These are phyloP conservation scores for Colletotrichum caudatum DNA, from an alignment of 2,329 filamentous ascomycete genomes.

Conservation along the genomic window DNA sequence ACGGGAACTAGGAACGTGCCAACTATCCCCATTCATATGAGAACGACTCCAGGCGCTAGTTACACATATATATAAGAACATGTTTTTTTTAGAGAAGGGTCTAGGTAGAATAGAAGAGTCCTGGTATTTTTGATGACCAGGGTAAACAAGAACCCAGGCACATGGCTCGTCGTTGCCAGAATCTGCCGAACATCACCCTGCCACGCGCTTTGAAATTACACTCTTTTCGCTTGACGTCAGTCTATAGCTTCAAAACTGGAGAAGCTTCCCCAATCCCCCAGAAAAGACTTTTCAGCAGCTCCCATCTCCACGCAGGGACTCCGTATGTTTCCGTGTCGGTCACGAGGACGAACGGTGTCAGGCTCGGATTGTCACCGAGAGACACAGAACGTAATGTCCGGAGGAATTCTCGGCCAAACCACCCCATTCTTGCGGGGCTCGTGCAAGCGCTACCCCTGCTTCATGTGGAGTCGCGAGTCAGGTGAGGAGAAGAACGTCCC, in stretches of 20 bases:
- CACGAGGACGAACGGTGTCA: constrained; percentile 4
- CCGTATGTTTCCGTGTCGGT: constrained; percentile 9
- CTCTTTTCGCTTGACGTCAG: constrained; percentile 7
- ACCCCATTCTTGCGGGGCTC: constrained; percentile 8
- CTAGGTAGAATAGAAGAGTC: not conserved
- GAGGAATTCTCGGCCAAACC: constrained; percentile 21
- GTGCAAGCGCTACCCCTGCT: constrained; percentile 11
- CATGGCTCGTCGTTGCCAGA: not conserved
- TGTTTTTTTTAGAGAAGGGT: not conserved
- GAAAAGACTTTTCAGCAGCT: not conserved
- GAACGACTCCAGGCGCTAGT: not conserved
- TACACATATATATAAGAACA: not conserved
- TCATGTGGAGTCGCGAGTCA: constrained; percentile 23
- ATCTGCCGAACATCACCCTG: not conserved
- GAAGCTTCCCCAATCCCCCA: constrained; percentile 7
- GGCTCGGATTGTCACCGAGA: constrained; percentile 23
- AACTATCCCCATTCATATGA: not conserved
- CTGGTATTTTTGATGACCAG: not conserved
- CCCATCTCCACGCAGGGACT: constrained; percentile 5
- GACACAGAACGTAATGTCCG: constrained; percentile 9
- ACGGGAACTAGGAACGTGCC: constrained; percentile 7
- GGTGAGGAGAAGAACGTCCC: constrained; percentile 4
- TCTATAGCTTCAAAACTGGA: not conserved
- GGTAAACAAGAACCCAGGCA: not conserved
- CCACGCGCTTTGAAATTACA: constrained; percentile 3